Conservation (phyloP, 306 rosid species). For the Citrullus amarus region DNA sequence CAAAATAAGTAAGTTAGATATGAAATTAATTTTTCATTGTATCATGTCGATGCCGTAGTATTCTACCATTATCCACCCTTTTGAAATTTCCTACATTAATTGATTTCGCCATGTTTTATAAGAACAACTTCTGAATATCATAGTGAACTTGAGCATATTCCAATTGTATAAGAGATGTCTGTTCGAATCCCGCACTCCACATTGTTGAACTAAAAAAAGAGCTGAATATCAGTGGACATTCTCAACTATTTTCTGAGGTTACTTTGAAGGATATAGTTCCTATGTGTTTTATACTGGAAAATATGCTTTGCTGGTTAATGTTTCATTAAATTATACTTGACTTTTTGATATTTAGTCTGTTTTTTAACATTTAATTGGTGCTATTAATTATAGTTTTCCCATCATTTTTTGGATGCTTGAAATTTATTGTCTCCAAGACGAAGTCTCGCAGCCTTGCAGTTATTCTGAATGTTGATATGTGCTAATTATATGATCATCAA, state of each 20-base stretch:
- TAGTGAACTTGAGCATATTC: background rate
- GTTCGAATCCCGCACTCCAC: background rate
- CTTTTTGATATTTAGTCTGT: background rate
- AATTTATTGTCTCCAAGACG: background rate
- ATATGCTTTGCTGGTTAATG: background rate
- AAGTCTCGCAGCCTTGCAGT: background rate
- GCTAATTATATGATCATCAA: background rate
- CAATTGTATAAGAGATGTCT: background rate
- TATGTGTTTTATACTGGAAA: background rate
- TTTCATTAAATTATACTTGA: background rate
- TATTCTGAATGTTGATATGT: background rate
- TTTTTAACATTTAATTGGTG: background rate
- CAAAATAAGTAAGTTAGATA: conserved; percentile 48
- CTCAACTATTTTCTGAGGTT: background rate
- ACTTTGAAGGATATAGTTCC: background rate
- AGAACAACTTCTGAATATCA: background rate
- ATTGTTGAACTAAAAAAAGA: too few species aligned
- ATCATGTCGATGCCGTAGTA: background rate
- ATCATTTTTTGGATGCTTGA: background rate
- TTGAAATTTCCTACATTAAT: background rate
- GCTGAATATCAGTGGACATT: background rate
- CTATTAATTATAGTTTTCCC: background rate
- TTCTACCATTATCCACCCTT: background rate
- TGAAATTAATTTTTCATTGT: background rate
- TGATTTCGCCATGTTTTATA: background rate